Conservation (phyloP, 257 asterid species). For the Paulownia fortunei region DNA sequence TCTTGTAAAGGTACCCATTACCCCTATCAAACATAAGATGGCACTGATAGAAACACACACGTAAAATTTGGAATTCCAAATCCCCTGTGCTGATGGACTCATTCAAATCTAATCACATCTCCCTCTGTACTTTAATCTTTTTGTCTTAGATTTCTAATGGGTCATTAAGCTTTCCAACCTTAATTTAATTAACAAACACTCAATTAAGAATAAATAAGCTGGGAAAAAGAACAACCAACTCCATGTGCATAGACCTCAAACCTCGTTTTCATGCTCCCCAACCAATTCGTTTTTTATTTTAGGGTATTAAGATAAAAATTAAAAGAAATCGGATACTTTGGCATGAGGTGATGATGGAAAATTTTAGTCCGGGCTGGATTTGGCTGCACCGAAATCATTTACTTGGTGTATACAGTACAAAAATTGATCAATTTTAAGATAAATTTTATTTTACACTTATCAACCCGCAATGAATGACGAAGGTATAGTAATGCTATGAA, state of each 20-base stretch:
- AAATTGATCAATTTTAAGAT: no score
- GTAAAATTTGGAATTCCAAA: slow-evolving; percentile 1
- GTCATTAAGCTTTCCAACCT: neutral
- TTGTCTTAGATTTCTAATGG: slow-evolving; percentile 6
- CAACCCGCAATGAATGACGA: no score
- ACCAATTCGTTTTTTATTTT: neutral
- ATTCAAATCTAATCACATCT: slow-evolving; percentile 20
- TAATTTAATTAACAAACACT: neutral
- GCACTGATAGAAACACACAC: neutral
- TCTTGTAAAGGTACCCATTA: slow-evolving; percentile 9
- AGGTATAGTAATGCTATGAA: no score
- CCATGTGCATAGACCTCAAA: slow-evolving; percentile 14
- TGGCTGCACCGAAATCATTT: no score
- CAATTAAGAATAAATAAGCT: neutral
- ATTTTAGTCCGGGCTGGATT: neutral
- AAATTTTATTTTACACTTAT: no score
- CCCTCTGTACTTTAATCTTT: neutral
- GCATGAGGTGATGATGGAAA: neutral
- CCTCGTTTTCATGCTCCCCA: neutral
- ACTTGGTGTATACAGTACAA: no score
- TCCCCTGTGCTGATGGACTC: slow-evolving; percentile 21
- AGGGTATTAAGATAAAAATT: neutral
- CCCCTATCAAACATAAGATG: slow-evolving; percentile 28
- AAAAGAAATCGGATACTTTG: neutral
- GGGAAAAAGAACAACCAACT: neutral